Evolutionary conservation across 371 early-diverging fungal genomes (phyloP).

Genomic region (Mucor racemosus): DNA sequence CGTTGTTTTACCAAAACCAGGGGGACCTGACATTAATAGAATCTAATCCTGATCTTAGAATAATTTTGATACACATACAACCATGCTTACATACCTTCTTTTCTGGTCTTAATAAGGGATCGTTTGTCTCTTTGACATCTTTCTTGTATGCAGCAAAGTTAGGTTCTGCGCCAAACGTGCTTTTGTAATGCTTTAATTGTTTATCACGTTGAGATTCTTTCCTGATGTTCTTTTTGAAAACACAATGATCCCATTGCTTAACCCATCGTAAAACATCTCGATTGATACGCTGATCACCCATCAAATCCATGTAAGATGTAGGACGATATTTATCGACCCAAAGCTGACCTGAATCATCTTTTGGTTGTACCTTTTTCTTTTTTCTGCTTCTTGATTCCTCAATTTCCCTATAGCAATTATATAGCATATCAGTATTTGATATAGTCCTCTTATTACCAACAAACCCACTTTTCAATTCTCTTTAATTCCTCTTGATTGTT

Average conservation of each 20-base stretch:
- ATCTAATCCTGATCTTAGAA: constrained; percentile 54
- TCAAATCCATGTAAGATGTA: constrained; percentile 82
- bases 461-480: constrained; percentile 25
- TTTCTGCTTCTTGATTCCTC: constrained; percentile 38
- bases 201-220: constrained; percentile 43
- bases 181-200: constrained; percentile 31
- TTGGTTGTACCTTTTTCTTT: constrained; percentile 28
- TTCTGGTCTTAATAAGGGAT: constrained; percentile 66
- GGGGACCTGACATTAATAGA: constrained; percentile 93
- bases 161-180: constrained; percentile 27
- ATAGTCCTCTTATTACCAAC: not conserved
- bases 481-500: constrained; percentile 16
- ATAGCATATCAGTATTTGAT: constrained; percentile 39
- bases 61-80: not conserved
- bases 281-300: constrained; percentile 90
- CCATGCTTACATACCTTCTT: constrained; percentile 53
- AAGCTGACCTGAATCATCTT: constrained; percentile 35
- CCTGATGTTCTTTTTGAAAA: constrained; percentile 66
- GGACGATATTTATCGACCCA: constrained; percentile 97
- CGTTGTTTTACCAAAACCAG: constrained; percentile 99
- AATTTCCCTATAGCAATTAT: constrained; percentile 39
- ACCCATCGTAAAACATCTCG: constrained; percentile 91
- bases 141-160: constrained; percentile 14
- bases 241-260: constrained; percentile 96
- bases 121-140: constrained; percentile 29